Percentiles rank a stretch among this genome's conserved stretches.
These are phyloP conservation scores for Botryotinia globosa DNA, from an alignment of 2,329 filamentous ascomycete genomes.

Conservation along the genomic window DNA sequence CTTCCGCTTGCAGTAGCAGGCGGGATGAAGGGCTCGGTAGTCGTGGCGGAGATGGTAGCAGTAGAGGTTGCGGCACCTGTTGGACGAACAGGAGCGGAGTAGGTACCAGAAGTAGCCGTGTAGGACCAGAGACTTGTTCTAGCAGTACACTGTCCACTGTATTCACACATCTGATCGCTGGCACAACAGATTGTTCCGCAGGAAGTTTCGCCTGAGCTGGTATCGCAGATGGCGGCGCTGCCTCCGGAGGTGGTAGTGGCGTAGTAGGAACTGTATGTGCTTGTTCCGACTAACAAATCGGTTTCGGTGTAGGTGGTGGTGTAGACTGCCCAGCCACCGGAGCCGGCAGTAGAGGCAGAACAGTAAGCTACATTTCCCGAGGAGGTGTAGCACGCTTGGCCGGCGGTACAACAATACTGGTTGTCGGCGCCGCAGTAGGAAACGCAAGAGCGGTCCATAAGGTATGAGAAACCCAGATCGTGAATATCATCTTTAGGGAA, in stretches of 20 bases:
- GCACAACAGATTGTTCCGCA: conserved; percentile 72
- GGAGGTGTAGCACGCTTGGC: conserved; percentile 50
- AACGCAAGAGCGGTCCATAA: conserved; percentile 49
- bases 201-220: conserved; percentile 53
- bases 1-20: conserved; percentile 52
- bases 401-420: conserved; percentile 53
- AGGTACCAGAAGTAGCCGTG: conserved; percentile 24
- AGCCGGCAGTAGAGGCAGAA: conserved; percentile 32
- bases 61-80: conserved; percentile 54
- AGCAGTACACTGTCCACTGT: conserved; percentile 28
- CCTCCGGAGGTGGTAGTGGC: conserved; percentile 24
- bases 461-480: conserved; percentile 48
- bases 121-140: conserved; percentile 41
- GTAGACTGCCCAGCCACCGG: conserved; percentile 34
- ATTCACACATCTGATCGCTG: conserved; percentile 63
- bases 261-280: conserved; percentile 37
- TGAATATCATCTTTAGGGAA: conserved; percentile 51
- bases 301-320: conserved; percentile 58
- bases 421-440: conserved; percentile 54
- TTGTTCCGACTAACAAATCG: conserved; percentile 52
- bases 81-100: conserved; percentile 47
- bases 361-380: conserved; percentile 51
- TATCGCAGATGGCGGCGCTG: conserved; percentile 49
- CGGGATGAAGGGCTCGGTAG: conserved; percentile 48
- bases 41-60: conserved; percentile 50